These are phyloP conservation scores for Mycoemilia scoparia DNA, from an alignment of 192 early-diverging fungal genomes.

Conservation along the genomic window DNA sequence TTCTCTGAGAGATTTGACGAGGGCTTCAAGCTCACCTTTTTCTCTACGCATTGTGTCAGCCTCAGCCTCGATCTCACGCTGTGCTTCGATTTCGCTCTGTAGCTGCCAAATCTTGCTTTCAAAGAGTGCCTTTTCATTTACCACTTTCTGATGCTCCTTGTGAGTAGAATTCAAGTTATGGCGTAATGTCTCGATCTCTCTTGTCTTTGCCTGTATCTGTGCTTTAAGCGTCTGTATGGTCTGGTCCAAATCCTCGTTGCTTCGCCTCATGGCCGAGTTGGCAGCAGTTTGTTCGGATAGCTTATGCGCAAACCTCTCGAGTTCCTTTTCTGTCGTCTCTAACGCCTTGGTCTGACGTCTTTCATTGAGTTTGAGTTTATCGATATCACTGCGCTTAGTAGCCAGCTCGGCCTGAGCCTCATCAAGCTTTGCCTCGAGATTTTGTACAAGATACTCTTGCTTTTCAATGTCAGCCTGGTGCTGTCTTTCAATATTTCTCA, in stretches of 20 bases:
- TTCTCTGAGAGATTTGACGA: slow-evolving; percentile 8
- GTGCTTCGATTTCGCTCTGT: slow-evolving; percentile 10
- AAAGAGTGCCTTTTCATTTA: too few relatives aligned
- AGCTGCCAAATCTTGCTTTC: slow-evolving; percentile 12
- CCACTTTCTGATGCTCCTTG: slow-evolving; percentile 11
- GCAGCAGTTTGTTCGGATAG: slow-evolving; percentile 16
- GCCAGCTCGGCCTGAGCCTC: slow-evolving; percentile 20
- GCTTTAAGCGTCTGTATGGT: too few relatives aligned
- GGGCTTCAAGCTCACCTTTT: slow-evolving; percentile 11
- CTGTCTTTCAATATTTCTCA: too few relatives aligned
- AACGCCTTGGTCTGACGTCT: slow-evolving; percentile 9
- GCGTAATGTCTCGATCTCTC: slow-evolving; percentile 14
- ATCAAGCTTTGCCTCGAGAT: slow-evolving; percentile 16
- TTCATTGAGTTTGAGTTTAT: slow-evolving; percentile 10
- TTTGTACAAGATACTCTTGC: slow-evolving; percentile 9
- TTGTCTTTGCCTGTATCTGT: too few relatives aligned
- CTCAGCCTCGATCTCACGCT: slow-evolving; percentile 10
- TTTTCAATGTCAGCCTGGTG: too few relatives aligned
- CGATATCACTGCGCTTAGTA: slow-evolving; percentile 24
- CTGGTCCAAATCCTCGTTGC: too few relatives aligned
- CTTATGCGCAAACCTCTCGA: slow-evolving; percentile 11
- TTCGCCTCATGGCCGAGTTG: slow-evolving; percentile 9
- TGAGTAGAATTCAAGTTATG: slow-evolving; percentile 6
- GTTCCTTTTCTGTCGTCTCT: slow-evolving; percentile 10
- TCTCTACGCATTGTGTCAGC: slow-evolving; percentile 5